Evolutionary conservation across 2,329 filamentous ascomycete genomes (phyloP).

Genomic region (Trichoderma sp.): DNA sequence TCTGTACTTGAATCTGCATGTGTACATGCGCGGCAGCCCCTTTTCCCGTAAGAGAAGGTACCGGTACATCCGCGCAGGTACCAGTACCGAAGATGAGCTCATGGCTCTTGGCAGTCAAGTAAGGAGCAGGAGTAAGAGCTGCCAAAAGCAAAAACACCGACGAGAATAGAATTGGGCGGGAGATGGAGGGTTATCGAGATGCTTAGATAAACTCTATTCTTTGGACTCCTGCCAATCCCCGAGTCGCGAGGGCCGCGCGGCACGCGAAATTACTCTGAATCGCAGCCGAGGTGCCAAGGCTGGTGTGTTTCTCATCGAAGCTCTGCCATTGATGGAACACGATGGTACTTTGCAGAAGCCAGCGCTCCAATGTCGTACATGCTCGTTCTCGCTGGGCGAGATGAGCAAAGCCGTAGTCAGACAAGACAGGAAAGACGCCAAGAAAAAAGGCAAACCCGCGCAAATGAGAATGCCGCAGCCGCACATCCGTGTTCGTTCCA

Average conservation of each 20-base stretch:
- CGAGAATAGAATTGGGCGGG: not conserved
- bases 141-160: not conserved
- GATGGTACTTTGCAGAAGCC: not conserved
- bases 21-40: not conserved
- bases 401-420: not conserved
- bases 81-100: not conserved
- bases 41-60: not conserved
- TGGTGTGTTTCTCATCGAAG: not conserved
- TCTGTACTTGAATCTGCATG: not conserved
- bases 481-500: not conserved
- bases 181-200: not conserved
- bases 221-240: not conserved
- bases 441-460: not conserved
- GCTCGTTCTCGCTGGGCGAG: not conserved
- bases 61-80: not conserved
- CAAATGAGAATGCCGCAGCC: not conserved
- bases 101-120: not conserved
- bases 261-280: constrained; percentile 18
- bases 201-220: constrained; percentile 4
- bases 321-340: not conserved
- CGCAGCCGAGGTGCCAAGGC: constrained; percentile 18
- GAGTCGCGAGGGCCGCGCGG: not conserved
- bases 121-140: not conserved
- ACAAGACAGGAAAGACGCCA: not conserved
- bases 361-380: not conserved